Percentiles rank a stretch among this genome's conserved stretches.
Evolutionary conservation across 768 basidiomycete species (phyloP).

Genomic region (Harrya chromipes): DNA sequence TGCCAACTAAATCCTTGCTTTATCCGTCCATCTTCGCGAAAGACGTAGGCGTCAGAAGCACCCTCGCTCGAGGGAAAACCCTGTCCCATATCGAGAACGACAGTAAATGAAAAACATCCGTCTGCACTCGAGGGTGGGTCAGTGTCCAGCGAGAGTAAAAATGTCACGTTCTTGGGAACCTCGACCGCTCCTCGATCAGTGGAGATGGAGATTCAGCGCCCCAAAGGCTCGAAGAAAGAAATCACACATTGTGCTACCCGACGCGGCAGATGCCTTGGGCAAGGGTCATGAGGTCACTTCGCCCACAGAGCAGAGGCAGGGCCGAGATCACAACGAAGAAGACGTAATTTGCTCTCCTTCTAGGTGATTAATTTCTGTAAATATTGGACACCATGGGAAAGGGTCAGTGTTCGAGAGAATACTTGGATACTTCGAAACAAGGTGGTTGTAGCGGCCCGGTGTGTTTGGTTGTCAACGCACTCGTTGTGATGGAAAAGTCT

Average conservation of each 20-base stretch:
- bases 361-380: no score
- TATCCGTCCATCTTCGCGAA: constrained; percentile 5
- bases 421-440: background rate
- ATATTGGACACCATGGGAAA: background rate
- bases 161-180: background rate
- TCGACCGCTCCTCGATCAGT: background rate
- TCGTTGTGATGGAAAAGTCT: constrained; percentile 12
- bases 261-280: background rate
- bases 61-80: background rate
- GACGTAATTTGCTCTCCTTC: no score
- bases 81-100: constrained; percentile 1
- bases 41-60: constrained; percentile 10
- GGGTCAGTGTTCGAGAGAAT: no score
- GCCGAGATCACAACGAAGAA: no score
- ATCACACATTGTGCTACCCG: background rate
- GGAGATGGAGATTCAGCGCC: background rate
- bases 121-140: background rate
- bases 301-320: no score
- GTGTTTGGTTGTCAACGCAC: constrained; percentile 14
- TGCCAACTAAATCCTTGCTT: background rate
- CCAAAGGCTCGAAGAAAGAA: no score
- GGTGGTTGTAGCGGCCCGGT: background rate
- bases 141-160: constrained; percentile 1
- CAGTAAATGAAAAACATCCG: constrained; percentile 3
- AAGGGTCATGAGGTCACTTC: background rate